Evolutionary conservation across 2,329 filamentous ascomycete genomes (phyloP), one percentile per base, ranked within the genome.

Genomic region (Magnaporthiopsis poae): DNA sequence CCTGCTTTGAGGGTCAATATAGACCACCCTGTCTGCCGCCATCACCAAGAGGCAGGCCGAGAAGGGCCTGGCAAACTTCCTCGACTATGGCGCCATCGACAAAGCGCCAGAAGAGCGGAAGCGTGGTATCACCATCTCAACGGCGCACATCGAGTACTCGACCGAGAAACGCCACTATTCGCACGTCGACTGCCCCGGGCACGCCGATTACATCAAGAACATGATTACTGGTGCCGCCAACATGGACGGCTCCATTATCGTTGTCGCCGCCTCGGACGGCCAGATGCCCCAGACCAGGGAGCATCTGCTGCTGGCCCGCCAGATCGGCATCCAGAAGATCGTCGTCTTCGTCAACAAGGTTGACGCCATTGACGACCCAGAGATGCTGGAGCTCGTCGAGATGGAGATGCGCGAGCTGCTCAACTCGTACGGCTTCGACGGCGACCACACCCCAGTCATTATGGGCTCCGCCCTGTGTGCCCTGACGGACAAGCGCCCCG

Each of bases 191-290:
- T 99, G 95, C 82, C 95, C 95, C 68, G 95, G 95, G 81, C 95
- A 99, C 89, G 95, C 95, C 81, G 95, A 99, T 92, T 99, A 99
- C 86, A 98, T 99, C 85, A 99, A 99, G 88, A 99, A 99, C 89
- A 99, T 99, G 95, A 99, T 99, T 80, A 99, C 95, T 72, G 95
- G 95, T 88, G 93, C 95, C 70, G 94, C 96, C 75, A 96, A 92
- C 85, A 99, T 99, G 95, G 95, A 99, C 75, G 95, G 95, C 75
- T 94, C 95, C 75, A 94, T 99, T 77, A 97, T 99, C 75, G 95
- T 99, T 72, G 96, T 99, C 74, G 96, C 96, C 73, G 95, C 95
- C 73, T 96, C 92, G 56, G 95, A 99, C 78, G 95, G 95, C 77
- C 96, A 99, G 84, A 99, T 99, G 95, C 95, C 95, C 75, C 96